Conservation (phyloP, 2,329 filamentous ascomycete genomes). For the Teratosphaeria epicoccoides region DNA sequence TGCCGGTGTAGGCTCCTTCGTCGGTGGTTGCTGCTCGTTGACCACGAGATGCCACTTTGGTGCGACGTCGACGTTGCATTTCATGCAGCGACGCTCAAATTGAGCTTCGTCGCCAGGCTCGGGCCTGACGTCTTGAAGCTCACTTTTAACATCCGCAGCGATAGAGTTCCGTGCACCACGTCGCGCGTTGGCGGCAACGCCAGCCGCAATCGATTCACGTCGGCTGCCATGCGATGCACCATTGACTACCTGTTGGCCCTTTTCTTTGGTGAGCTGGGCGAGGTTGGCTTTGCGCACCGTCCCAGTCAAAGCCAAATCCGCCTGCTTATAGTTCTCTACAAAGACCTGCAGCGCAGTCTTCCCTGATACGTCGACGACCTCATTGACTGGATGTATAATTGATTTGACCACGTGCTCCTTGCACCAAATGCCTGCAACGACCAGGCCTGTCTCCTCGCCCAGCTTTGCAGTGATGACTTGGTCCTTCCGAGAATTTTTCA, state of each 20-base stretch:
- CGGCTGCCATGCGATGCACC: slow-evolving; percentile 24
- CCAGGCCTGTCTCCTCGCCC: slow-evolving; percentile 68
- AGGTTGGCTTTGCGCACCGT: slow-evolving; percentile 87
- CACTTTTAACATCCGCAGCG: slow-evolving; percentile 19
- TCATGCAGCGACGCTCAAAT: slow-evolving; percentile 31
- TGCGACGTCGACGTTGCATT: slow-evolving; percentile 53
- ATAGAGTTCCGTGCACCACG: slow-evolving; percentile 25
- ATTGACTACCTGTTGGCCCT: slow-evolving; percentile 26
- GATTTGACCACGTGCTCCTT: slow-evolving; percentile 68
- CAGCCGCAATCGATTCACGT: slow-evolving; percentile 29
- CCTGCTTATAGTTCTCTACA: slow-evolving; percentile 85
- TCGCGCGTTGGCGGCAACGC: slow-evolving; percentile 22
- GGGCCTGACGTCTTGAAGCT: slow-evolving; percentile 16
- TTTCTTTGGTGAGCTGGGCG: slow-evolving; percentile 50
- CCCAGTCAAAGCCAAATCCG: slow-evolving; percentile 78
- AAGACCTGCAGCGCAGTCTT: slow-evolving; percentile 76
- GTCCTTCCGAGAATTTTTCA: slow-evolving; percentile 80
- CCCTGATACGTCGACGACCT: slow-evolving; percentile 60
- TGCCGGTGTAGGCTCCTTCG: slow-evolving; percentile 9
- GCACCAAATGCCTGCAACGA: slow-evolving; percentile 84
- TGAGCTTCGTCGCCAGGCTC: slow-evolving; percentile 18
- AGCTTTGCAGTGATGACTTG: slow-evolving; percentile 69
- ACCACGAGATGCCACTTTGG: slow-evolving; percentile 44
- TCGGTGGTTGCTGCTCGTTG: background rate
- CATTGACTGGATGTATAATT: slow-evolving; percentile 66